These are phyloP conservation scores for Camillea tinctor DNA, from an alignment of 2,329 filamentous ascomycete species.

Conservation along the genomic window DNA sequence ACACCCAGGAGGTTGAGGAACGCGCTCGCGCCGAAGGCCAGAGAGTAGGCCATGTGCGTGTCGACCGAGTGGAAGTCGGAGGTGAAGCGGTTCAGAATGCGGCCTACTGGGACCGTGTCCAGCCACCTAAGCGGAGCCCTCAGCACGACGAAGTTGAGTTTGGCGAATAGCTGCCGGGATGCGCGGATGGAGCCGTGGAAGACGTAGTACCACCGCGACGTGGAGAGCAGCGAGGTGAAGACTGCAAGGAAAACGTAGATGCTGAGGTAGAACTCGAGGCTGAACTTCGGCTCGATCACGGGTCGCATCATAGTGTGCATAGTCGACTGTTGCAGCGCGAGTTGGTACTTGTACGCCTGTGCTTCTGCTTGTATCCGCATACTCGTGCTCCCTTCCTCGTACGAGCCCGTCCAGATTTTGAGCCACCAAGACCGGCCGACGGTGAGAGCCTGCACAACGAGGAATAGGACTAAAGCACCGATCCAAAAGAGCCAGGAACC, in stretches of 20 bases:
- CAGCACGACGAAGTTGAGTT: constrained; percentile 65
- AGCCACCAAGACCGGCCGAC: constrained; percentile 65
- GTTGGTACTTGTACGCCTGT: constrained; percentile 43
- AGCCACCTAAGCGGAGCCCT: constrained; percentile 76
- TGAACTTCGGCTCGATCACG: constrained; percentile 32
- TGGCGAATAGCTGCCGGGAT: constrained; percentile 66
- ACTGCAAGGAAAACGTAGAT: constrained; percentile 65
- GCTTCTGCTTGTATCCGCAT: constrained; percentile 20
- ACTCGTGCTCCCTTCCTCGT: constrained; percentile 34
- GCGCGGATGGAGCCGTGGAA: constrained; percentile 66
- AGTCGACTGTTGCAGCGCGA: constrained; percentile 46
- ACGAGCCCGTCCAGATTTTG: constrained; percentile 57
- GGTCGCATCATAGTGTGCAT: constrained; percentile 38
- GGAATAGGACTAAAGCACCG: constrained; percentile 51
- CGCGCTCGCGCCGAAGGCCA: constrained; percentile 60
- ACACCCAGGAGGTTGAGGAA: constrained; percentile 63
- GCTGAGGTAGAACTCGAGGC: constrained; percentile 62
- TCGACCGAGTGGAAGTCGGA: constrained; percentile 75
- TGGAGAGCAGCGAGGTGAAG: constrained; percentile 56
- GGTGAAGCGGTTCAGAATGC: constrained; percentile 76
- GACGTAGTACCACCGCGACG: constrained; percentile 61
- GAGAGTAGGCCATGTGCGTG: constrained; percentile 61
- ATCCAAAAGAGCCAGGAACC: constrained; percentile 63
- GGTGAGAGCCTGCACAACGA: constrained; percentile 52
- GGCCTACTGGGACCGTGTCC: constrained; percentile 74